Evolutionary conservation across 2,329 filamentous ascomycete genomes (phyloP).

Genomic region (Verticillium klebahnii): DNA sequence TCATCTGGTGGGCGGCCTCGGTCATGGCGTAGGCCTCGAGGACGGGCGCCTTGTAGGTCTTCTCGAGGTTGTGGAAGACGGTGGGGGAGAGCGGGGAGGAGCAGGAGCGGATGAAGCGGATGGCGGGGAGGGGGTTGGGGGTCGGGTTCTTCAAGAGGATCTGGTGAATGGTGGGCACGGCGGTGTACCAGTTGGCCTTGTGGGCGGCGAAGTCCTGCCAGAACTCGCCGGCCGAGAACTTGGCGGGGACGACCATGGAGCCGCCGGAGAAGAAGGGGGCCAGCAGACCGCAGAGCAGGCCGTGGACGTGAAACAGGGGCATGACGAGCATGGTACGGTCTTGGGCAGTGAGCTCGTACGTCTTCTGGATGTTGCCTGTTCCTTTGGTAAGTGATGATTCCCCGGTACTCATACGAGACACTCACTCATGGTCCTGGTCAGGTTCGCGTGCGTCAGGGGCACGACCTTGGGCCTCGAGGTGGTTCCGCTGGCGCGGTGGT

Average conservation of each 20-base stretch:
- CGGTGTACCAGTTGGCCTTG: constrained; percentile 86
- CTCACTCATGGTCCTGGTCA: constrained; percentile 74
- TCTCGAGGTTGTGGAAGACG: constrained; percentile 73
- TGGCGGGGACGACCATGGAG: constrained; percentile 71
- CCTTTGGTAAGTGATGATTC: neutral
- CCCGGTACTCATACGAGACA: constrained; percentile 6
- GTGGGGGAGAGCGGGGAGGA: constrained; percentile 80
- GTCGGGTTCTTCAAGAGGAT: constrained; percentile 72
- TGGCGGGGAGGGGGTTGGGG: constrained; percentile 63
- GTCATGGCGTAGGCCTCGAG: constrained; percentile 93
- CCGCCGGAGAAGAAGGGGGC: constrained; percentile 72
- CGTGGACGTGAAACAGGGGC: constrained; percentile 88
- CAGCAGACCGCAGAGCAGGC: constrained; percentile 77
- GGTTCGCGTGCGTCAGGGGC: constrained; percentile 74
- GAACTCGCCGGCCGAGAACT: constrained; percentile 79
- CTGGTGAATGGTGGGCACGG: constrained; percentile 89
- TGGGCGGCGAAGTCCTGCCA: constrained; percentile 72
- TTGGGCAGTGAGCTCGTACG: constrained; percentile 64
- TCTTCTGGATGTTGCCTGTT: constrained; percentile 68
- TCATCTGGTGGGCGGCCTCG: constrained; percentile 83
- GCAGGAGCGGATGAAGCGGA: constrained; percentile 85
- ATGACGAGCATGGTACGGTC: constrained; percentile 85
- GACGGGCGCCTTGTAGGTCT: constrained; percentile 71
- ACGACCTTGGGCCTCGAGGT: constrained; percentile 82
- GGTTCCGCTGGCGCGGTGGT: constrained; percentile 53